A percentile compares a stretch with the other conserved stretches of the same genome.
These are phyloP conservation scores for Coemansia sp. DNA, from an alignment of 192 early-diverging fungal genomes.

Conservation along the genomic window DNA sequence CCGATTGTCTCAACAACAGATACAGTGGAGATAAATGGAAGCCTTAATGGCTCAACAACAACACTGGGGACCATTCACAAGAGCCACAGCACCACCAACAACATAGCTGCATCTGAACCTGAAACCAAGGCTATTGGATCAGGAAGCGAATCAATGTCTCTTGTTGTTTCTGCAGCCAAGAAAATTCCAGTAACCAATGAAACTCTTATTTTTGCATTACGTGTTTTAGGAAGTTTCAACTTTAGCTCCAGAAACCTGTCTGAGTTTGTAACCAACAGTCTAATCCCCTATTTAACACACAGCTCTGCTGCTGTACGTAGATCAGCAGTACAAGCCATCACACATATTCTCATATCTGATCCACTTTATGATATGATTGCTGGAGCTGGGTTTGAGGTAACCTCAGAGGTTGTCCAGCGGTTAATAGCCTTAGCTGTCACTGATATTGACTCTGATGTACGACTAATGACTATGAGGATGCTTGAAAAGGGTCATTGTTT, in stretches of 20 bases:
- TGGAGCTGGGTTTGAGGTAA: slow-evolving; percentile 77
- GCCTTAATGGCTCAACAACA: background rate
- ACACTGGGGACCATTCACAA: background rate
- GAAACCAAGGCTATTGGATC: background rate
- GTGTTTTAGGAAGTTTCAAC: slow-evolving; percentile 83
- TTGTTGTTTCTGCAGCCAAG: slow-evolving; percentile 20
- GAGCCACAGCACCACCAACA: background rate
- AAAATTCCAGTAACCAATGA: slow-evolving; percentile 54
- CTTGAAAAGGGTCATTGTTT: slow-evolving; percentile 70
- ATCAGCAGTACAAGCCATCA: slow-evolving; percentile 72
- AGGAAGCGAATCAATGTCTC: slow-evolving; percentile 9
- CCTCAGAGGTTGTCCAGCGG: slow-evolving; percentile 85
- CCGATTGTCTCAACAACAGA: background rate
- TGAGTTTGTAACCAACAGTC: slow-evolving; percentile 87
- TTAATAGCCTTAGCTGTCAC: slow-evolving; percentile 87
- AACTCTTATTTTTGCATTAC: slow-evolving; percentile 76
- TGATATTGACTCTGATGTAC: slow-evolving; percentile 58
- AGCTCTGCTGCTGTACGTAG: slow-evolving; percentile 76
- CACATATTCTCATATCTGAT: slow-evolving; percentile 78
- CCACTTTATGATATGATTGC: slow-evolving; percentile 79
- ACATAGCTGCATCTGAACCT: background rate
- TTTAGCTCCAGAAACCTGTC: slow-evolving; percentile 82
- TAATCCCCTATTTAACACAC: slow-evolving; percentile 80
- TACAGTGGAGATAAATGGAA: background rate
- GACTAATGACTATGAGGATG: slow-evolving; percentile 12